Evolutionary conservation across 192 early-diverging fungal genomes (phyloP).

Genomic region (Globomyces pollinis-pini): DNA sequence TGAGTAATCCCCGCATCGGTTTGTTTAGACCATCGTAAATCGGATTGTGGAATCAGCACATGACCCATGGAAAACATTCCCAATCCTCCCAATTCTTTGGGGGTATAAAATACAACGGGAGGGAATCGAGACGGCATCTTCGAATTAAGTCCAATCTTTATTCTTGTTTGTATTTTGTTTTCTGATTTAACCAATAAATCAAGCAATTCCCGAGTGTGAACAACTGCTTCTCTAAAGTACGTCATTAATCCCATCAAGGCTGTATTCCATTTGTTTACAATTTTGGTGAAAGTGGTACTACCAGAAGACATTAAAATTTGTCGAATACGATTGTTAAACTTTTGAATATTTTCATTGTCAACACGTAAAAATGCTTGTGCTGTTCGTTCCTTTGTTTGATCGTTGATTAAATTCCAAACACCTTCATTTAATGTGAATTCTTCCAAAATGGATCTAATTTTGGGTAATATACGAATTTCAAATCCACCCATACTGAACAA

Average conservation of each 20-base stretch:
- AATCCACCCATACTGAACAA: slow-evolving; percentile 92
- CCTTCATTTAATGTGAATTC: slow-evolving; percentile 85
- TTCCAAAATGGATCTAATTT: slow-evolving; percentile 73
- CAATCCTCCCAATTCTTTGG: slow-evolving; percentile 92
- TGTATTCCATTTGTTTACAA: slow-evolving; percentile 84
- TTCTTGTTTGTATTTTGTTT: slow-evolving; percentile 97
- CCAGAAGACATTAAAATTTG: slow-evolving; percentile 98
- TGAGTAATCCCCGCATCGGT: slow-evolving; percentile 96
- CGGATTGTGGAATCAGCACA: slow-evolving; percentile 94
- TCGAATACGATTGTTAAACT: slow-evolving; percentile 92
- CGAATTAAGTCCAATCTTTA: slow-evolving; percentile 98
- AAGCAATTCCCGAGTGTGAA: slow-evolving; percentile 92
- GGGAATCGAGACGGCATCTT: slow-evolving; percentile 99
- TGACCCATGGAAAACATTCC: slow-evolving; percentile 99
- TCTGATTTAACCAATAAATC: slow-evolving; percentile 97
- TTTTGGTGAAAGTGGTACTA: slow-evolving; percentile 95
- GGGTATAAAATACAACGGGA: slow-evolving; percentile 82
- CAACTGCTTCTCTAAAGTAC: slow-evolving; percentile 95
- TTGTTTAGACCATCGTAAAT: slow-evolving; percentile 93
- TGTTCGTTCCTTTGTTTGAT: slow-evolving; percentile 95
- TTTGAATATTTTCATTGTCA: slow-evolving; percentile 83
- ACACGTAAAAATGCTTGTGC: slow-evolving; percentile 97
- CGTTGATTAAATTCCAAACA: slow-evolving; percentile 93
- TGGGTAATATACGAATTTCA: slow-evolving; percentile 92
- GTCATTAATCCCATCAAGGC: slow-evolving; percentile 93